Evolutionary conservation across 2,329 filamentous ascomycete species (phyloP).

Genomic region (Sclerotinia glacialis): DNA sequence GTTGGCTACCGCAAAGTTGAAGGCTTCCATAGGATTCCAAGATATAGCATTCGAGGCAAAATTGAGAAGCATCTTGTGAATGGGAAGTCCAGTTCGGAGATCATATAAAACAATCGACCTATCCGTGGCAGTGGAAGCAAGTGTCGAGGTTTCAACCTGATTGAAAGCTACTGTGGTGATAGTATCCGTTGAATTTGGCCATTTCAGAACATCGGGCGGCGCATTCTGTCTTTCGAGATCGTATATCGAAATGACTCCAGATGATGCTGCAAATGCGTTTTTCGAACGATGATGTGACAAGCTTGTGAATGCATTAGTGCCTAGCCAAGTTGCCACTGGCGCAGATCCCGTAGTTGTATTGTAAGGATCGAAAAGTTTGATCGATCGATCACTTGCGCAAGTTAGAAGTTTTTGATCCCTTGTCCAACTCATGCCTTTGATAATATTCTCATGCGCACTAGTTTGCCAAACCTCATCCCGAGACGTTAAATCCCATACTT

Average conservation of each 20-base stretch:
- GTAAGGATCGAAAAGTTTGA: slow-evolving; percentile 92
- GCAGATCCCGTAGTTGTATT: slow-evolving; percentile 63
- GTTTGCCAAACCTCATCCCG: slow-evolving; percentile 72
- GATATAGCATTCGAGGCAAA: slow-evolving; percentile 80
- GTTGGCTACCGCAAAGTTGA: slow-evolving; percentile 89
- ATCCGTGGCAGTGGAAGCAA: slow-evolving; percentile 83
- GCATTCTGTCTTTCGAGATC: slow-evolving; percentile 79
- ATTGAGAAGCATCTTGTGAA: slow-evolving; percentile 76
- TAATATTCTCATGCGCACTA: slow-evolving; percentile 87
- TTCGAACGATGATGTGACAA: slow-evolving; percentile 78
- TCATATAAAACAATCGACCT: slow-evolving; percentile 89
- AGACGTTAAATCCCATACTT: slow-evolving; percentile 81
- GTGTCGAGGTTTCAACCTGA: slow-evolving; percentile 85
- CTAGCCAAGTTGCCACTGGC: slow-evolving; percentile 83
- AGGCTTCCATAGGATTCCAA: slow-evolving; percentile 97
- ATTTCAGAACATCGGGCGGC: slow-evolving; percentile 76
- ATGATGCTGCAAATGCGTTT: slow-evolving; percentile 76
- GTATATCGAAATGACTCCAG: slow-evolving; percentile 79
- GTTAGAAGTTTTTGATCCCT: slow-evolving; percentile 79
- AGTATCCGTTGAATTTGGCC: slow-evolving; percentile 87
- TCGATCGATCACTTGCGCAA: slow-evolving; percentile 78
- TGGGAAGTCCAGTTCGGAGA: slow-evolving; percentile 77
- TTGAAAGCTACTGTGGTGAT: slow-evolving; percentile 89
- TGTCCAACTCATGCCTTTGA: slow-evolving; percentile 90
- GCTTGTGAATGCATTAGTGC: slow-evolving; percentile 76